Evolutionary conservation across 805 yeast species (phyloP).

Genomic region (Metschnikowia rubicola): DNA sequence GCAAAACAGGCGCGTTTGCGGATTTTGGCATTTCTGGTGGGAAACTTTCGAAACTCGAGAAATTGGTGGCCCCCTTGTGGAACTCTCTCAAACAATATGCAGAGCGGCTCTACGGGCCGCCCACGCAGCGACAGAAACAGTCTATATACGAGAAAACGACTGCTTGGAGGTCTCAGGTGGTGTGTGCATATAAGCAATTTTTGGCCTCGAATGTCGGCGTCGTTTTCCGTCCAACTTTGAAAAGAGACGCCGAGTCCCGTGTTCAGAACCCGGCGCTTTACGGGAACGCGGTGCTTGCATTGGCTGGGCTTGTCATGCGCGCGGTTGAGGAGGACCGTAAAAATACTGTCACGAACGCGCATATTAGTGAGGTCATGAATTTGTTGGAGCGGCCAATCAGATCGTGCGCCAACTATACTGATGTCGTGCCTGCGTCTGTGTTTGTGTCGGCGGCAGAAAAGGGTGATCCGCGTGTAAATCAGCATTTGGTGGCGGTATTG

Average conservation of each 20-base stretch:
- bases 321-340: slow-evolving; percentile 64
- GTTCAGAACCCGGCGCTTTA: slow-evolving; percentile 55
- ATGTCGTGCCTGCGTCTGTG: slow-evolving; percentile 43
- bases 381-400: slow-evolving; percentile 57
- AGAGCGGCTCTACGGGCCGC: slow-evolving; percentile 1
- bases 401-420: slow-evolving; percentile 36
- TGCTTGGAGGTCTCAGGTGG: not conserved
- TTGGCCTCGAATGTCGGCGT: slow-evolving; percentile 33
- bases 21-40: not conserved
- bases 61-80: not conserved
- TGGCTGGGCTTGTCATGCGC: slow-evolving; percentile 55
- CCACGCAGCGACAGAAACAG: slow-evolving; percentile 1
- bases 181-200: slow-evolving; percentile 24
- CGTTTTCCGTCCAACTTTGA: slow-evolving; percentile 36
- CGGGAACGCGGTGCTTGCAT: slow-evolving; percentile 61
- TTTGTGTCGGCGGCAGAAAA: slow-evolving; percentile 35
- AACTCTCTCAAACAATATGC: not conserved
- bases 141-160: not conserved
- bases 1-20: not conserved
- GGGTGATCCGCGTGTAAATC: slow-evolving; percentile 12
- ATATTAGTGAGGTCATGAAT: slow-evolving; percentile 56
- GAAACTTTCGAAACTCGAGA: not conserved
- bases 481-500: slow-evolving; percentile 49
- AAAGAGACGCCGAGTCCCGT: slow-evolving; percentile 57
- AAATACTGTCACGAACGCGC: slow-evolving; percentile 48